phyloP scores from a whole-genome alignment of 441 rosid genomes.

The Brassica hybrid region DNA sequence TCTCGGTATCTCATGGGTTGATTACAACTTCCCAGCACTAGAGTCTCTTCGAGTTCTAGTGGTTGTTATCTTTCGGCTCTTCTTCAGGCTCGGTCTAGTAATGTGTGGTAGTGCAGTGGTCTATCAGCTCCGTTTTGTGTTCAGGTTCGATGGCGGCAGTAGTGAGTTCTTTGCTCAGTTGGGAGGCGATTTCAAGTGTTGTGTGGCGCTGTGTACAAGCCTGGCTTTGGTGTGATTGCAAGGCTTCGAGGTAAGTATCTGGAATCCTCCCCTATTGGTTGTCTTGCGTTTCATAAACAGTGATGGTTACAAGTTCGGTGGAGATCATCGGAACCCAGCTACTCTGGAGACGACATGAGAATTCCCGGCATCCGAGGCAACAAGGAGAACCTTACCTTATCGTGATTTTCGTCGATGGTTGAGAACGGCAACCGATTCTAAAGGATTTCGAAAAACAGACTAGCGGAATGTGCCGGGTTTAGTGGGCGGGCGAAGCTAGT shows the following conservation, averaged over 20 bases:
- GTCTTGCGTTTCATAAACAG: not conserved
- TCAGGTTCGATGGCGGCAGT: not conserved
- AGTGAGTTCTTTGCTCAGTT: not conserved
- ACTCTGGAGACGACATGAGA: not conserved
- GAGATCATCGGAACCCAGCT: not conserved
- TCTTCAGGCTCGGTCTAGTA: no score
- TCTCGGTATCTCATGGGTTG: no score
- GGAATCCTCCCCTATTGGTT: not conserved
- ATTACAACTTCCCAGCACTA: no score
- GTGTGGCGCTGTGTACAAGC: not conserved
- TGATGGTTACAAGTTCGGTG: not conserved
- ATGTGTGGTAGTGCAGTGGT: no score
- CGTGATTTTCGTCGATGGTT: not conserved
- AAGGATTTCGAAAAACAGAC: not conserved
- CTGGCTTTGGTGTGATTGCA: not conserved
- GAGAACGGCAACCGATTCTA: not conserved
- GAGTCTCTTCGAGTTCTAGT: no score
- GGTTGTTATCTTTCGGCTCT: no score
- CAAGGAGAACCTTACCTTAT: not conserved
- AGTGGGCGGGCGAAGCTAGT: not conserved
- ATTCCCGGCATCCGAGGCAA: not conserved
- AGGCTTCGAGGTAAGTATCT: not conserved
- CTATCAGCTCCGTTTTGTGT: not conserved
- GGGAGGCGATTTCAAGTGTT: not conserved
- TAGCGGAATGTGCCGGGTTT: not conserved